Evolutionary conservation across 805 yeast genomes (phyloP).

Genomic region (Kuraishia capsulata): DNA sequence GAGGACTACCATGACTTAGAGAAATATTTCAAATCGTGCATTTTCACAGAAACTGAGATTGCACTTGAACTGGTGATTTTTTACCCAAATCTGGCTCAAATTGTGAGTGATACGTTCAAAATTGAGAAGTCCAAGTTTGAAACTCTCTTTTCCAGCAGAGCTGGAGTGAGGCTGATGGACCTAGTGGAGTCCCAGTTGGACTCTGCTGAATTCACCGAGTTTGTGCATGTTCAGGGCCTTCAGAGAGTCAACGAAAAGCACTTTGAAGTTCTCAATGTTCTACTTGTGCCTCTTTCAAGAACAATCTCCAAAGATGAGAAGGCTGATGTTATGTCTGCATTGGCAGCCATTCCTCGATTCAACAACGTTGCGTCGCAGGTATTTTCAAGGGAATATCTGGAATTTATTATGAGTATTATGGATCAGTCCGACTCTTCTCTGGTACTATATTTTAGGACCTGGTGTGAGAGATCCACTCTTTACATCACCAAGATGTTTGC

Average conservation of each 20-base stretch:
- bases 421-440: background rate
- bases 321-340: slow-evolving; percentile 4
- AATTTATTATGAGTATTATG: slow-evolving; percentile 4
- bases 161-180: background rate
- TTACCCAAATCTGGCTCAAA: background rate
- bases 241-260: background rate
- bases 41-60: background rate
- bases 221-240: background rate
- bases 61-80: background rate
- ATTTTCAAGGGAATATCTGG: slow-evolving; percentile 16
- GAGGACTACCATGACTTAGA: too few species aligned
- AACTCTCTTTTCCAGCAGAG: background rate
- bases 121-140: background rate
- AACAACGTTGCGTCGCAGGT: slow-evolving; percentile 19
- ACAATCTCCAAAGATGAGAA: background rate
- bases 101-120: background rate
- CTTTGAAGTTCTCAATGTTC: background rate
- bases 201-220: background rate
- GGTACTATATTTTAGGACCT: slow-evolving; percentile 14
- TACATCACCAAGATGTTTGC: slow-evolving; percentile 59
- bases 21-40: background rate
- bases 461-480: slow-evolving; percentile 52
- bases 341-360: slow-evolving; percentile 18
- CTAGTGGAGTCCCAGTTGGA: background rate
- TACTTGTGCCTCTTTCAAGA: background rate